phyloP scores from a whole-genome alignment of 116 monocot species.

The Zostera marina region DNA sequence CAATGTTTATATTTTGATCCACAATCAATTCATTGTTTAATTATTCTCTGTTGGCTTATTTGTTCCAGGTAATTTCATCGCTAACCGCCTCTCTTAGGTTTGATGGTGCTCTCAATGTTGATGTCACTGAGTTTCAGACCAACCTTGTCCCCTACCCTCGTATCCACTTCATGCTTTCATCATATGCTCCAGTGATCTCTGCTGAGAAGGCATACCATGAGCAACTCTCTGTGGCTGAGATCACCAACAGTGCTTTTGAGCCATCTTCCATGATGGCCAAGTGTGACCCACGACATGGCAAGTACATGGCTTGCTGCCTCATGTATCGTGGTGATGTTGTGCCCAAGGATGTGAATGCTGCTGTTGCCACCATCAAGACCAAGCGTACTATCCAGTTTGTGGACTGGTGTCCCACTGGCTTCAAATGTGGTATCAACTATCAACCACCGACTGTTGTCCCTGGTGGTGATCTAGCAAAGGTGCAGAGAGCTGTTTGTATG shows the following conservation, averaged over 20 bases:
- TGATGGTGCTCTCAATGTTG: slow-evolving; percentile 27
- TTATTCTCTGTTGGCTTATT: not conserved
- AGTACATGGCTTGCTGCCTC: slow-evolving; percentile 49
- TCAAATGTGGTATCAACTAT: slow-evolving; percentile 21
- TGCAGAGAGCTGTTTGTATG: slow-evolving; percentile 39
- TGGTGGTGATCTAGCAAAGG: slow-evolving; percentile 23
- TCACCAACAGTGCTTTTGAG: slow-evolving; percentile 43
- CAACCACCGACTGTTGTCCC: slow-evolving; percentile 7
- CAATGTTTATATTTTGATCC: too few relatives aligned
- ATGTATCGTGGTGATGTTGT: slow-evolving; percentile 42
- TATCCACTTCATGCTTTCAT: slow-evolving; percentile 21
- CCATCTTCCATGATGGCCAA: slow-evolving; percentile 45
- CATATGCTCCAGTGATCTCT: slow-evolving; percentile 15
- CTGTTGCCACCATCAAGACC: slow-evolving; percentile 19
- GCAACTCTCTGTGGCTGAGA: slow-evolving; percentile 24
- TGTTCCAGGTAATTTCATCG: slow-evolving; percentile 17
- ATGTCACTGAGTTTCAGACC: slow-evolving; percentile 20
- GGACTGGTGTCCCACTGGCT: slow-evolving; percentile 43
- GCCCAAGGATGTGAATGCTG: slow-evolving; percentile 26
- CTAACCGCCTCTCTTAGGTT: slow-evolving; percentile 23
- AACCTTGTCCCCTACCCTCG: slow-evolving; percentile 29
- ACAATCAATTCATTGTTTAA: too few relatives aligned
- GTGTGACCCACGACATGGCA: slow-evolving; percentile 38
- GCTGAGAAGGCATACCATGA: slow-evolving; percentile 35
- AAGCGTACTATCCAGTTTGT: slow-evolving; percentile 49